These are phyloP conservation scores for Asparagopsis taxiformis DNA, from an alignment of 31 red algal genomes.

Conservation along the genomic window DNA sequence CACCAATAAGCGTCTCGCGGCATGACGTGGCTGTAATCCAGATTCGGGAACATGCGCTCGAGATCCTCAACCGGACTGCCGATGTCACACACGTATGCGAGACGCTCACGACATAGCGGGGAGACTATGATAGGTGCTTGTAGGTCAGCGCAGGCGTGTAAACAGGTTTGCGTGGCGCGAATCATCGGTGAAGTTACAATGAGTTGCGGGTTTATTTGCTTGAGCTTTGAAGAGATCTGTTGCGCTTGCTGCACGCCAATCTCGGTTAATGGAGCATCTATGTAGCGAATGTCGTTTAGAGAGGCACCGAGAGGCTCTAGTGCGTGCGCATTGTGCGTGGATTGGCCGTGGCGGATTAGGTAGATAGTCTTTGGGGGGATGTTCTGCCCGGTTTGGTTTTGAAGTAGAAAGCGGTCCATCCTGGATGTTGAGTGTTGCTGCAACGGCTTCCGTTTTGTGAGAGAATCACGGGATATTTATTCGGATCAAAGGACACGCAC, in stretches of 20 bases:
- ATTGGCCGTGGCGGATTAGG: slow-evolving; percentile 47
- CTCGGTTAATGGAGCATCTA: slow-evolving; percentile 35
- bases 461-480: too few relatives aligned
- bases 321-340: slow-evolving; percentile 37
- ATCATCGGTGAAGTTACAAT: slow-evolving; percentile 43
- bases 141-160: neutral
- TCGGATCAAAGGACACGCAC: too few relatives aligned
- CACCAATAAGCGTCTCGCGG: slow-evolving; percentile 47
- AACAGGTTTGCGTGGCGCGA: slow-evolving; percentile 37
- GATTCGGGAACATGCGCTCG: slow-evolving; percentile 6
- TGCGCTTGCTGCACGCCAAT: slow-evolving; percentile 23
- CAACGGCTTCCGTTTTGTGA: too few relatives aligned
- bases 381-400: slow-evolving; percentile 1
- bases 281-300: slow-evolving; percentile 22
- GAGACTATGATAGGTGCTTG: neutral
- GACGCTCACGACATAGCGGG: slow-evolving; percentile 24
- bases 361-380: slow-evolving; percentile 35
- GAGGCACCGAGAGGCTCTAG: slow-evolving; percentile 2
- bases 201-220: slow-evolving; percentile 5
- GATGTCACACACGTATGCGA: slow-evolving; percentile 32
- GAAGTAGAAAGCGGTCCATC: slow-evolving; percentile 37
- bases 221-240: slow-evolving; percentile 1
- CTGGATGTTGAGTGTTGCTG: too few relatives aligned
- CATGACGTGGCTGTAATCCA: slow-evolving; percentile 15
- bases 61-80: slow-evolving; percentile 10